Percentiles rank a stretch among this genome's conserved stretches.
phyloP scores from a whole-genome alignment of 495 filamentous ascomycete genomes.

The Lasiosphaeria hispida region DNA sequence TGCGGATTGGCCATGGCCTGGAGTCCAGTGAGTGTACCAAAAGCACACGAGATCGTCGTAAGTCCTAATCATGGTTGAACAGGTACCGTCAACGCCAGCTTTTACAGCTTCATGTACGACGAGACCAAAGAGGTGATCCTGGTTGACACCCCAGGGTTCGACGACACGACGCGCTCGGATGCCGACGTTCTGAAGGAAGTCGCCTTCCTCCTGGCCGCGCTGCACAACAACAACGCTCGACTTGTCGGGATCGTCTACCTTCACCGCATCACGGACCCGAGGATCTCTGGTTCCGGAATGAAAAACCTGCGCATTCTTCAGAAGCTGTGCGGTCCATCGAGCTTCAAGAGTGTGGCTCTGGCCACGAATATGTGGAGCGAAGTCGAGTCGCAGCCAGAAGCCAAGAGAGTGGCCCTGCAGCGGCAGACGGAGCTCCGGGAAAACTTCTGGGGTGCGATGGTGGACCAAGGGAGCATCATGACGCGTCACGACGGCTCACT shows the following conservation, averaged over 20 bases:
- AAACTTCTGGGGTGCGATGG: slow-evolving; percentile 4
- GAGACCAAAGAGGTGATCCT: slow-evolving; percentile 17
- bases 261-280: slow-evolving; percentile 17
- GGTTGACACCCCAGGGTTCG: slow-evolving; percentile 52
- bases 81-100: slow-evolving; percentile 7
- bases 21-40: slow-evolving; percentile 21
- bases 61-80: neutral
- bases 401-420: neutral
- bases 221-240: neutral
- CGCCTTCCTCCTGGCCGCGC: slow-evolving; percentile 12
- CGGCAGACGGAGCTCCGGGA: neutral
- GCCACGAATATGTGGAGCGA: slow-evolving; percentile 45
- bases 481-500: neutral
- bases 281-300: slow-evolving; percentile 38
- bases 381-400: neutral
- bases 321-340: slow-evolving; percentile 40
- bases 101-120: neutral
- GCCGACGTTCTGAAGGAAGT: slow-evolving; percentile 41
- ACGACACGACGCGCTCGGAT: slow-evolving; percentile 46
- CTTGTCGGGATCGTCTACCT: slow-evolving; percentile 18
- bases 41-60: too few relatives aligned
- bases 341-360: slow-evolving; percentile 40
- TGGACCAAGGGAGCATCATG: neutral
- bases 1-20: slow-evolving; percentile 14
- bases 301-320: slow-evolving; percentile 46